phyloP scores from a whole-genome alignment of 2,329 filamentous ascomycete species.

The Neofusicoccum sp. region DNA sequence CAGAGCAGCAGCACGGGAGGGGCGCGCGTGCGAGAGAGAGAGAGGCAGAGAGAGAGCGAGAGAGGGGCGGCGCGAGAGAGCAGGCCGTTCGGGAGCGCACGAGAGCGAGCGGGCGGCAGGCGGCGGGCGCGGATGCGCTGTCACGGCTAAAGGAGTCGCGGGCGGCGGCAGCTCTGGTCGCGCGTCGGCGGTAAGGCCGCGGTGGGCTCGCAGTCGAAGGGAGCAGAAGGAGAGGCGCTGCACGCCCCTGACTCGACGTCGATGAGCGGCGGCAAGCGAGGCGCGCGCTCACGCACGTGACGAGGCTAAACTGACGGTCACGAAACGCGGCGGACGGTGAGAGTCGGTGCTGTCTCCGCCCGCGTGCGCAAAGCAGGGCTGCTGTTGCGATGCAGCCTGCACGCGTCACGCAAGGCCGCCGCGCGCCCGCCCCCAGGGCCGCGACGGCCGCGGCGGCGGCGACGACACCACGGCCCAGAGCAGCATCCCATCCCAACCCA shows the following conservation, averaged over 20 bases:
- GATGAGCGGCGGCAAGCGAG: constrained; percentile 14
- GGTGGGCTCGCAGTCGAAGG: not conserved
- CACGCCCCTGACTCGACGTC: constrained; percentile 8
- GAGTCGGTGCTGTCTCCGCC: constrained; percentile 9
- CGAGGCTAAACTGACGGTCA: constrained; percentile 13
- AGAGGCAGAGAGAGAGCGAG: not conserved
- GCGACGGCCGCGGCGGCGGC: not conserved
- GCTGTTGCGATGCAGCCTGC: not conserved
- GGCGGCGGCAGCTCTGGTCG: no score
- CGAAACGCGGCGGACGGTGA: not conserved
- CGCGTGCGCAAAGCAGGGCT: not conserved
- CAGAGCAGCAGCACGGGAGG: not conserved
- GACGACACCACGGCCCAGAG: not conserved
- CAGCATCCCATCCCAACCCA: not conserved
- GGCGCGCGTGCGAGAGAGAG: not conserved
- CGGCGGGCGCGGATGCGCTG: no score
- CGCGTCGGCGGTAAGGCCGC: no score
- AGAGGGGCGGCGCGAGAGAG: not conserved
- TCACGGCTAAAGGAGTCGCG: no score
- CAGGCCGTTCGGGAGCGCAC: no score
- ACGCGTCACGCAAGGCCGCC: not conserved
- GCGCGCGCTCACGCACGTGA: not conserved
- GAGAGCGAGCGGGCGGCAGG: no score
- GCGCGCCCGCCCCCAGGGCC: not conserved
- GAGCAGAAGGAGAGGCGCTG: constrained; percentile 10